Conservation (phyloP, 2,329 filamentous ascomycete genomes). For the Colletotrichum godetiae region DNA sequence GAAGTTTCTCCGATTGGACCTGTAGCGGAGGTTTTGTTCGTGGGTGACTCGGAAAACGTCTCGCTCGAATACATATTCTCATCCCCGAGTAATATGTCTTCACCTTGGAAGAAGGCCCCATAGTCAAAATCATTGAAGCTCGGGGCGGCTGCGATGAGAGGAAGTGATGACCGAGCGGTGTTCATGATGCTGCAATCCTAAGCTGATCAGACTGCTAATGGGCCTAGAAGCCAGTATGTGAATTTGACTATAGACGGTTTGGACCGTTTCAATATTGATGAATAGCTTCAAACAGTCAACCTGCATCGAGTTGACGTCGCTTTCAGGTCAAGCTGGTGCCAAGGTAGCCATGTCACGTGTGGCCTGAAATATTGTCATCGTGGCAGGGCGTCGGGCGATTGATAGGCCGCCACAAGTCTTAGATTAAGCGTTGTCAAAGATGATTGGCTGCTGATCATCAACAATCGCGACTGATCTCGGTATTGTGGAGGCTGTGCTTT, state of each 20-base stretch:
- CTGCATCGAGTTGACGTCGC: constrained; percentile 1
- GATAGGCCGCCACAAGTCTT: constrained; percentile 41
- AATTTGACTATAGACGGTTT: neutral
- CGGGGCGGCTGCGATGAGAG: constrained; percentile 43
- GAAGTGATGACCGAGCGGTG: neutral
- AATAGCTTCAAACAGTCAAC: constrained; percentile 11
- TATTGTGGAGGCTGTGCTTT: constrained; percentile 17
- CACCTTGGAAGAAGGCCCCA: constrained; percentile 48
- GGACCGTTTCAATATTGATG: neutral
- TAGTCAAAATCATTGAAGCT: constrained; percentile 52
- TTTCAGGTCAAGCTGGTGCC: neutral
- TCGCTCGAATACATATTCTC: constrained; percentile 40
- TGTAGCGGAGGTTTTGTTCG: neutral
- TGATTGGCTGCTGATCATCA: constrained; percentile 8
- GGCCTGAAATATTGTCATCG: constrained; percentile 11
- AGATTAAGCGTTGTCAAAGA: neutral
- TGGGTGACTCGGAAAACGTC: constrained; percentile 42
- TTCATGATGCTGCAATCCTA: neutral
- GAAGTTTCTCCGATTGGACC: neutral
- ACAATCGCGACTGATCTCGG: neutral
- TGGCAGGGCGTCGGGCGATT: constrained; percentile 45
- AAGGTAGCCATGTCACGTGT: constrained; percentile 26
- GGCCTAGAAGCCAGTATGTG: neutral
- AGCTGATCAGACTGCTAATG: too few species aligned
- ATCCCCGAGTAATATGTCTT: constrained; percentile 34